A percentile compares a stretch with the other conserved stretches of the same genome.
Conservation (phyloP, 805 yeast species). For the Yamadazyma sp. region DNA sequence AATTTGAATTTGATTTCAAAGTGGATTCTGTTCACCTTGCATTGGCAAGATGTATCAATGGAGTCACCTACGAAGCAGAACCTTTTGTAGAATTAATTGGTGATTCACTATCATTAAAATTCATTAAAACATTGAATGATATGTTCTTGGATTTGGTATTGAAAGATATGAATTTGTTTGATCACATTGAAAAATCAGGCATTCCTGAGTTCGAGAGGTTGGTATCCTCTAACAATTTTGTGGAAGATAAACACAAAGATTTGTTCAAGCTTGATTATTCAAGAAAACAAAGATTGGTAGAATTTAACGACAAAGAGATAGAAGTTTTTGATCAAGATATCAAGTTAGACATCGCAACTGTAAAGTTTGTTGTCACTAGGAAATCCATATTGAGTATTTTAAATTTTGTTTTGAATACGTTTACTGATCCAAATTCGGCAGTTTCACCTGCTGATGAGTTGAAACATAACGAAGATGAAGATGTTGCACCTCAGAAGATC, state of each 20-base stretch:
- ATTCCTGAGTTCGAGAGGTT: conserved; percentile 64
- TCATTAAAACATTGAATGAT: conserved; percentile 55
- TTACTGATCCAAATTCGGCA: conserved; percentile 75
- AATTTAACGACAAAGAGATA: conserved; percentile 48
- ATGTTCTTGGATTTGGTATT: conserved; percentile 66
- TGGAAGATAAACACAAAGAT: conserved; percentile 26
- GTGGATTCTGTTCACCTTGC: conserved; percentile 63
- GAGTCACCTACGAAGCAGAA: conserved; percentile 56
- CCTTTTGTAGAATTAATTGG: conserved; percentile 73
- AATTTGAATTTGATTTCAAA: conserved; percentile 68
- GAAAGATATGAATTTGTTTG: conserved; percentile 67
- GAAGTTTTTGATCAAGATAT: conserved; percentile 79
- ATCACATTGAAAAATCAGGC: conserved; percentile 63
- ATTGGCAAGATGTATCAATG: conserved; percentile 64
- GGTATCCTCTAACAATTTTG: conserved; percentile 59
- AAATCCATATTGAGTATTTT: conserved; percentile 73
- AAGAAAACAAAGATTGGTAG: conserved; percentile 59
- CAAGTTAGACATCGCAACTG: conserved; percentile 69
- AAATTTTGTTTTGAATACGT: conserved; percentile 81
- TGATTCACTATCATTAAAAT: conserved; percentile 57
- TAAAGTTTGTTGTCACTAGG: conserved; percentile 71
- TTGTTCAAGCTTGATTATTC: conserved; percentile 59
- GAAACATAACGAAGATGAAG: conserved; percentile 60
- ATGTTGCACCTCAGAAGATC: conserved; percentile 69
- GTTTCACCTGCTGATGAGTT: conserved; percentile 63